phyloP scores from a whole-genome alignment of 768 basidiomycete genomes.

The Leucosporidium scottii region DNA sequence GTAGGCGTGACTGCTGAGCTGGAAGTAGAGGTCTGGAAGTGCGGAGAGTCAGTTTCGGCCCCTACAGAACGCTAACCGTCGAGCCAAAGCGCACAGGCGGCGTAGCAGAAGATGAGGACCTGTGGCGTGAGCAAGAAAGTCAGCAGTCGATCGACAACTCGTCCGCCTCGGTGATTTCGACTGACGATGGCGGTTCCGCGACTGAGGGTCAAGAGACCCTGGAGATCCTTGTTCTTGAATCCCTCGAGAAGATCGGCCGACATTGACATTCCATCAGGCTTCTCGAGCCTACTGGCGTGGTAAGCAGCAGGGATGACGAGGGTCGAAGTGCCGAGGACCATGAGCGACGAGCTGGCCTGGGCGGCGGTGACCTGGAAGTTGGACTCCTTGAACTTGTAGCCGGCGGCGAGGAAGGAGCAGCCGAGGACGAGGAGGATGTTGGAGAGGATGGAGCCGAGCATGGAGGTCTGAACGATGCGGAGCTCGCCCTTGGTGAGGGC shows the following conservation, averaged over 20 bases:
- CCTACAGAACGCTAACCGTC: no score
- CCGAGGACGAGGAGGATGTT: constrained; percentile 85
- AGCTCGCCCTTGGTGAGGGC: constrained; percentile 73
- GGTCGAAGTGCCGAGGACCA: constrained; percentile 73
- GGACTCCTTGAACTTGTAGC: constrained; percentile 59
- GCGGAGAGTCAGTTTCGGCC: background rate
- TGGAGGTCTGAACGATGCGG: constrained; percentile 84
- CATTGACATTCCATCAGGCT: background rate
- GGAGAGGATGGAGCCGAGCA: constrained; percentile 84
- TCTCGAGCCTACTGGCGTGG: constrained; percentile 35
- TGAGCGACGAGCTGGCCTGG: constrained; percentile 56
- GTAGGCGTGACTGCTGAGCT: constrained; percentile 66
- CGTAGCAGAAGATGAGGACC: constrained; percentile 61
- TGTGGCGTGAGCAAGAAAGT: background rate
- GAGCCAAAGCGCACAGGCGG: constrained; percentile 39
- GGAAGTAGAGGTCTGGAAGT: constrained; percentile 60
- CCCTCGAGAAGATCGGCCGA: constrained; percentile 2
- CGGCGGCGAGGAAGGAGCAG: constrained; percentile 81
- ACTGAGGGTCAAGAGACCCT: constrained; percentile 59
- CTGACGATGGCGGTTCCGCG: constrained; percentile 67
- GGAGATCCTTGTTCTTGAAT: constrained; percentile 39
- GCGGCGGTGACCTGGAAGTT: constrained; percentile 76
- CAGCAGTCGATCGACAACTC: background rate
- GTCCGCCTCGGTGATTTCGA: background rate
- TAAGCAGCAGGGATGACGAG: constrained; percentile 89